Conservation (phyloP, 2,329 filamentous ascomycete genomes). For the Leptodontidium sp. region DNA sequence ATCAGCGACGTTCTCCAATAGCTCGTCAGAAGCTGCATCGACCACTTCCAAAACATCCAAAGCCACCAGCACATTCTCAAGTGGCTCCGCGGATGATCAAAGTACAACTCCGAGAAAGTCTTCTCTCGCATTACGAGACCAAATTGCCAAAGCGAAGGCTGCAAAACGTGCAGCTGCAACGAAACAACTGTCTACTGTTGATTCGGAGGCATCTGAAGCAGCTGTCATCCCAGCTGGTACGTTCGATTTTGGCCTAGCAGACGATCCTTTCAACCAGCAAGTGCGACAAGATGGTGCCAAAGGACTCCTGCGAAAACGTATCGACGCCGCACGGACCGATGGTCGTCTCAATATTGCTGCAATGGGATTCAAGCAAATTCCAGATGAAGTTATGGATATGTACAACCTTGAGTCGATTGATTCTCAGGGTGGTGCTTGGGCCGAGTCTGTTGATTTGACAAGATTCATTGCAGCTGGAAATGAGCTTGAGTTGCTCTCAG, state of each 20-base stretch:
- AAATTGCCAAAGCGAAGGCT: slow-evolving; percentile 92
- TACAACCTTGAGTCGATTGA: slow-evolving; percentile 79
- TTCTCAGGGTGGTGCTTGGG: slow-evolving; percentile 76
- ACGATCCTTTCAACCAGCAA: slow-evolving; percentile 76
- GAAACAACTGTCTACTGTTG: slow-evolving; percentile 46
- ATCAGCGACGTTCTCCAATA: slow-evolving; percentile 41
- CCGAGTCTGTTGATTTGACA: slow-evolving; percentile 87
- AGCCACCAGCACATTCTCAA: slow-evolving; percentile 32
- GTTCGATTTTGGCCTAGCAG: slow-evolving; percentile 67
- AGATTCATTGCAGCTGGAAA: slow-evolving; percentile 90
- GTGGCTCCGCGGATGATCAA: slow-evolving; percentile 45
- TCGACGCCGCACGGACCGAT: slow-evolving; percentile 76
- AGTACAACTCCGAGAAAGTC: slow-evolving; percentile 67
- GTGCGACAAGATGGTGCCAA: slow-evolving; percentile 64
- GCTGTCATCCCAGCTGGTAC: slow-evolving; percentile 57
- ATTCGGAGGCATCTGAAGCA: slow-evolving; percentile 42
- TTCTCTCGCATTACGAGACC: slow-evolving; percentile 82
- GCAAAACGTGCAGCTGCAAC: slow-evolving; percentile 67
- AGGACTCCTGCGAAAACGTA: slow-evolving; percentile 76
- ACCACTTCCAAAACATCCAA: slow-evolving; percentile 37
- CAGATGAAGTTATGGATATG: slow-evolving; percentile 86
- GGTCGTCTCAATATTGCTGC: slow-evolving; percentile 90
- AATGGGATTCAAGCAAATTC: slow-evolving; percentile 80
- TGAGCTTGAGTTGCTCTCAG: slow-evolving; percentile 77
- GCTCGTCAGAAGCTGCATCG: slow-evolving; percentile 41